Base-by-base conservation (phyloP, 179 eudicot species). In the Silene noctiflora region DNA sequence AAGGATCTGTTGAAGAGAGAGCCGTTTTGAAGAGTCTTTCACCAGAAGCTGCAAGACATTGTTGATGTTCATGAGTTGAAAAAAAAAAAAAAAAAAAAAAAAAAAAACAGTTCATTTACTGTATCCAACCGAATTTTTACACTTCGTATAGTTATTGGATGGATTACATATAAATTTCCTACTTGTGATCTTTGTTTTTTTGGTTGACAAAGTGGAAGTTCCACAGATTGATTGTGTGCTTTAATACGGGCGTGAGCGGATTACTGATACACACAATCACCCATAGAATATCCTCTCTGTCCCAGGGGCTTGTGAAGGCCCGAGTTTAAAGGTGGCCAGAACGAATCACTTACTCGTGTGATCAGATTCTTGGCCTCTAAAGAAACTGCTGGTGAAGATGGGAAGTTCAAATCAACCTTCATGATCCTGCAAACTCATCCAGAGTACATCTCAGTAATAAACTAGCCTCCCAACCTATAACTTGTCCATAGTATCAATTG, bases 1-100 rank as follows among this genome's bases (percentile, higher is more conserved):
- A 80, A 88, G 55, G 62, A 94, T 92, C 88, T 88, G 88, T 67
- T 88, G 86, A 66, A 94, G 92, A 16, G 95, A 88, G 17, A 91
- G 88, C 81, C 98, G 87, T 80, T 91, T 91, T 5, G 97, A 86
- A 4, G 97, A 87, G 75, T 93, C 98, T 84, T 90, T 93, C 78
- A 93, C 95, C 62, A 91, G 85, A 77, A 93, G 91, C 98, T 91
- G 85, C 87, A 86, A 21, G 39, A n/a, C 48, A 33, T 73, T 21
- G 39, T 20, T 9, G 39, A 33, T 33, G 39, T 33, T 1, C 39
- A 33, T 33, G 39, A 33, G 0, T 33, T 33, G 7, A 33, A 5
- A 33, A 4, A 0, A 5, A 33, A 33, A 33, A 33, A 4, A n/a
- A n/a, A n/a, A n/a, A n/a, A n/a, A n/a, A n/a, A n/a, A n/a, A n/a